These are phyloP conservation scores for Asterochloris erici DNA, from an alignment of 139 green algal species.

Conservation along the genomic window DNA sequence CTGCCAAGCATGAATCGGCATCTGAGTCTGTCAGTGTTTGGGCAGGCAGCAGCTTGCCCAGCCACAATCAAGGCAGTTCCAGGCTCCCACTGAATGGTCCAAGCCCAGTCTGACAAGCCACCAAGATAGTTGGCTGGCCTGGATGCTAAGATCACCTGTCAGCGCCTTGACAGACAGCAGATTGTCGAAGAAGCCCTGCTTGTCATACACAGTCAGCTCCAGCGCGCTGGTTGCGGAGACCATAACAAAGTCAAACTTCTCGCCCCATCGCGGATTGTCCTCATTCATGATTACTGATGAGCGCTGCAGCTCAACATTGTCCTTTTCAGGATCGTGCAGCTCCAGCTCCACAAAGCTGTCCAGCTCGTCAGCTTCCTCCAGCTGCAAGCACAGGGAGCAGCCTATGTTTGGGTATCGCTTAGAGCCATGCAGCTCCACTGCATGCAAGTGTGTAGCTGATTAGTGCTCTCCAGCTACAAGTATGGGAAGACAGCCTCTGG, in stretches of 20 bases:
- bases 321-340: slow-evolving; percentile 33
- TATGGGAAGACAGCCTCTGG: too few relatives aligned
- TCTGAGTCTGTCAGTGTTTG: too few relatives aligned
- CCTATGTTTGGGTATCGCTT: too few relatives aligned
- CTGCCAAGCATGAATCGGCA: too few relatives aligned
- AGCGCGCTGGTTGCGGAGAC: slow-evolving; percentile 43
- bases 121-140: too few relatives aligned
- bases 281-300: slow-evolving; percentile 51
- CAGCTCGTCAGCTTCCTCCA: slow-evolving; percentile 7
- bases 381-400: neutral
- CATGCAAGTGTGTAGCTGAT: too few relatives aligned
- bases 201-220: slow-evolving; percentile 39
- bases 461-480: too few relatives aligned
- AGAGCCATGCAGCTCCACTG: too few relatives aligned
- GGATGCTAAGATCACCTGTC: neutral
- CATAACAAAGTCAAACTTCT: slow-evolving; percentile 77
- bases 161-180: slow-evolving; percentile 1
- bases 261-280: slow-evolving; percentile 52
- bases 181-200: slow-evolving; percentile 22
- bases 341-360: slow-evolving; percentile 36
- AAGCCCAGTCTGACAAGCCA: slow-evolving; percentile 16
- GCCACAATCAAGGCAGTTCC: too few relatives aligned
- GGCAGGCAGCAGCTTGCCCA: too few relatives aligned
- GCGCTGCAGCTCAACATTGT: slow-evolving; percentile 26
- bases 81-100: slow-evolving; percentile 28